phyloP scores from a whole-genome alignment of 2,329 filamentous ascomycete genomes.

The Chlorencoelia australis region DNA sequence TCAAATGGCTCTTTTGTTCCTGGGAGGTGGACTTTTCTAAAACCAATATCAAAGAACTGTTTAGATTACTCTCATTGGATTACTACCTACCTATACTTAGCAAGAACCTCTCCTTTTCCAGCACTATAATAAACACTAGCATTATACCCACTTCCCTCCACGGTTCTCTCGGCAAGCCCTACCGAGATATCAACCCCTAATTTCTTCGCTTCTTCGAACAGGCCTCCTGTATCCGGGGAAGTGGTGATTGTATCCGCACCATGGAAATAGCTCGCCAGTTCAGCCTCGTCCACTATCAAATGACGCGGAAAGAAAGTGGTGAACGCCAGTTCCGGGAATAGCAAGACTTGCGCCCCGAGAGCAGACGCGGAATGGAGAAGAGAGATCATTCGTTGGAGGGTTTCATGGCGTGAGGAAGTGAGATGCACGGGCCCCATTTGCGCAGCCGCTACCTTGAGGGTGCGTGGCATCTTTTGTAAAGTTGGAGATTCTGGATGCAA shows the following conservation, averaged over 20 bases:
- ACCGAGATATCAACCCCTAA: conserved; percentile 41
- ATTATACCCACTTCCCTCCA: conserved; percentile 39
- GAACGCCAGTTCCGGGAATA: conserved; percentile 44
- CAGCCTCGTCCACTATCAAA: conserved; percentile 34
- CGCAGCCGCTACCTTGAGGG: conserved; percentile 40
- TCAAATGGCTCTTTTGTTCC: conserved; percentile 41
- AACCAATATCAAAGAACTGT: no score
- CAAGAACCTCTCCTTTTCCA: conserved; percentile 31
- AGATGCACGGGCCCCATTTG: conserved; percentile 41
- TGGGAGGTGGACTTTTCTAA: conserved; percentile 46
- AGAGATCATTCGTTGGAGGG: conserved; percentile 38
- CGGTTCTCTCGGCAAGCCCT: conserved; percentile 41
- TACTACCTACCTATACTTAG: conserved; percentile 45
- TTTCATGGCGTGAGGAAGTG: conserved; percentile 32
- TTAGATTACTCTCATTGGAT: no score
- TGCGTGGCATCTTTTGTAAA: conserved; percentile 31
- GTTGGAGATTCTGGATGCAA: no score
- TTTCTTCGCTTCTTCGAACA: conserved; percentile 39
- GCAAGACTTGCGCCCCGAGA: conserved; percentile 37
- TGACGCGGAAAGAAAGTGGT: conserved; percentile 48
- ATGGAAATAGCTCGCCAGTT: conserved; percentile 42
- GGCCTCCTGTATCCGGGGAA: conserved; percentile 34
- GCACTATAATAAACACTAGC: conserved; percentile 41
- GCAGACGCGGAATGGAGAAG: conserved; percentile 37
- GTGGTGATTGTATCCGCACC: conserved; percentile 33